Base-by-base conservation (phyloP, 1,284 basidiomycete genomes). In the Sanghuangporus weigelae region DNA sequence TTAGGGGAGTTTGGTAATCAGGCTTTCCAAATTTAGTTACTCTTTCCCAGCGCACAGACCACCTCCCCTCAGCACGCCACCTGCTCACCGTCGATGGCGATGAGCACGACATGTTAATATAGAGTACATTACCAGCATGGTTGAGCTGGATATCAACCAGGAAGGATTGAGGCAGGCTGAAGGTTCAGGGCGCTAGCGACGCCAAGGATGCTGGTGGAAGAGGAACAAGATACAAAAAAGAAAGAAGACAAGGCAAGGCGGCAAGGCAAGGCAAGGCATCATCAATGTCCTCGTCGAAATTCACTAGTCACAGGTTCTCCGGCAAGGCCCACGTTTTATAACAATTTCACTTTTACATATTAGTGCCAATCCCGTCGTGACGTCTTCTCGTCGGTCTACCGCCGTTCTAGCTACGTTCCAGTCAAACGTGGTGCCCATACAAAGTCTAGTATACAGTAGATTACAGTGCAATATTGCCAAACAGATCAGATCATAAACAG, bases 121-220 rank as follows among this genome's bases (percentile, higher is more conserved):
- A 36, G 31, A 31, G 40, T 53, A 21, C 40, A 31, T 12, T n/a
- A 26, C n/a, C 8, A 21, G 26, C 19, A 68, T 74, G 72, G 53
- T 35, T 54, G 16, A 54, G 31, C 14, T 66, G 67, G 66, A 56
- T 67, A 73, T 74, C 74, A 69, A 69, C 70, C 19, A 54, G 36
- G 31, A 14, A 35, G 73, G 51, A 38, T 46, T 60, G 73, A 72
- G 74, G 72, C 73, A 72, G 64, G 73, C 69, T 8, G 19, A n/a
- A 11, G 16, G 31, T 8, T 6, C 19, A 5, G 31, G 53, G 31
- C 57, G 19, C 11, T 46, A 16, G 54, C 35, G 55, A 35, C 8
- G 44, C 23, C 11, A 57, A 19, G 26, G 31, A 42, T 57, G 53
- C 36, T 57, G 44, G 61, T 62, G 61, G 55, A 36, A 38, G 53